Evolutionary conservation across 169 alveolate species (phyloP).

Genomic region (Cryptosporidium sp.): DNA sequence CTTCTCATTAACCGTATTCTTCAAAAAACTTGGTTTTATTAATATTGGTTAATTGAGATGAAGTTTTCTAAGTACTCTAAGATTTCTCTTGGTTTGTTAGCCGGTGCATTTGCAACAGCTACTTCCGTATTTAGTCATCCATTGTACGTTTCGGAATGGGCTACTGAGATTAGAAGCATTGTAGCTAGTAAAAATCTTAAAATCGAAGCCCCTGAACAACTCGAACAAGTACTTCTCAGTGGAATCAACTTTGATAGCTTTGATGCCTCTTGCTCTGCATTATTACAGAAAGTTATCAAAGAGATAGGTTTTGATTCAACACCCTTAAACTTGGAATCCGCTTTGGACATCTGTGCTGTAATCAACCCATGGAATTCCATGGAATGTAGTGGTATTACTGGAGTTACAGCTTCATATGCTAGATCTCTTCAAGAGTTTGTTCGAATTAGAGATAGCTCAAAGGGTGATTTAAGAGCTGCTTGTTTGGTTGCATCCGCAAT

Average conservation of each 20-base stretch:
- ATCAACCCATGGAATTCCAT: conserved; percentile 71
- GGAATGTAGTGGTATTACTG: conserved; percentile 66
- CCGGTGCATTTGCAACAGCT: neutral
- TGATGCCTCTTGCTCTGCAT: conserved; percentile 8
- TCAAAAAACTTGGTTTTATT: too few species aligned
- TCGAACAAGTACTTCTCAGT: neutral
- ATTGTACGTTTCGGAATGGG: conserved; percentile 16
- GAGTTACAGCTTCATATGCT: conserved; percentile 45
- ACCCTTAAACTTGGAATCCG: conserved; percentile 11
- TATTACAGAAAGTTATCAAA: neutral
- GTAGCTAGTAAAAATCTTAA: neutral
- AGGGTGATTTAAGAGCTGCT: conserved; percentile 64
- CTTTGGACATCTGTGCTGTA: conserved; percentile 40
- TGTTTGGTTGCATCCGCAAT: conserved; percentile 44
- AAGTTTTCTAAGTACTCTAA: neutral
- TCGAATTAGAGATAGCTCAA: neutral
- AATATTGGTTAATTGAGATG: neutral
- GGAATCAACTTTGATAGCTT: neutral
- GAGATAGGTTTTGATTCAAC: neutral
- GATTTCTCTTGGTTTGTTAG: neutral
- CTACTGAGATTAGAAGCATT: neutral
- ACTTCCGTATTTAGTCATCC: neutral
- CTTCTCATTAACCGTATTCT: neutral
- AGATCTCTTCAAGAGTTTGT: conserved; percentile 53
- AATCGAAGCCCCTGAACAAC: neutral